Conservation (phyloP, 176 grass and related monocot species). For the Tuctoria greenei region DNA sequence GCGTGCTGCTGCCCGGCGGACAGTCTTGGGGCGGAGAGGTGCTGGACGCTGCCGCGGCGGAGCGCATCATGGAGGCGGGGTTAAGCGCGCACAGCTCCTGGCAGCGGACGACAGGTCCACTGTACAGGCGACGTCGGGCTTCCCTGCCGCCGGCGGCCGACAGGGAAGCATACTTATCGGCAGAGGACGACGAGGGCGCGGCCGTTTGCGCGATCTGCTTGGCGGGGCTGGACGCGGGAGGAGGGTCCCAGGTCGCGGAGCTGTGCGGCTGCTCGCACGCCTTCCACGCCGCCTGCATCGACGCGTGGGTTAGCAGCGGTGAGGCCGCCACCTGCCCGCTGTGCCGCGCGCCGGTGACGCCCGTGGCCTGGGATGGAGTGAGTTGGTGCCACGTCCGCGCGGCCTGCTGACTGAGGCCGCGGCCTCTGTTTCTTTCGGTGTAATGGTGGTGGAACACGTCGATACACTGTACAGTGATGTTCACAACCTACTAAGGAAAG, state of each 20-base stretch:
- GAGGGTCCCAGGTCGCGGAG: constrained; percentile 14
- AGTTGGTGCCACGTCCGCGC: not conserved
- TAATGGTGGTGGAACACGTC: not conserved
- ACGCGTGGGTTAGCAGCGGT: constrained; percentile 23
- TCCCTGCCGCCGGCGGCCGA: not conserved
- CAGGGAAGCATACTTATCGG: no score
- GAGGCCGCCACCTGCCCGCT: constrained; percentile 46
- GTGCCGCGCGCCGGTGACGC: constrained; percentile 43
- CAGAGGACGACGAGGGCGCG: not conserved
- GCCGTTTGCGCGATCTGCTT: constrained; percentile 49
- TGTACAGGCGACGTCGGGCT: not conserved
- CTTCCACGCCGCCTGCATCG: constrained; percentile 51
- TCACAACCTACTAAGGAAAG: not conserved
- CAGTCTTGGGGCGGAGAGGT: constrained; percentile 2
- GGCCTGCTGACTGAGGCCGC: not conserved
- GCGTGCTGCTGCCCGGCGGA: constrained; percentile 6
- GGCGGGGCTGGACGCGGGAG: constrained; percentile 26
- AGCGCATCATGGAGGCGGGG: constrained; percentile 33
- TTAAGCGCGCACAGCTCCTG: not conserved
- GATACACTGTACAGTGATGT: not conserved
- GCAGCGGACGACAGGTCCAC: not conserved
- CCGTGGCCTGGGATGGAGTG: not conserved
- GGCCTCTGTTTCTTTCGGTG: not conserved
- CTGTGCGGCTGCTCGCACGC: constrained; percentile 41
- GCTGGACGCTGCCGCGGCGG: not conserved